These are phyloP conservation scores for Fusarium paranaense DNA, from an alignment of 2,329 filamentous ascomycete species.

Conservation along the genomic window DNA sequence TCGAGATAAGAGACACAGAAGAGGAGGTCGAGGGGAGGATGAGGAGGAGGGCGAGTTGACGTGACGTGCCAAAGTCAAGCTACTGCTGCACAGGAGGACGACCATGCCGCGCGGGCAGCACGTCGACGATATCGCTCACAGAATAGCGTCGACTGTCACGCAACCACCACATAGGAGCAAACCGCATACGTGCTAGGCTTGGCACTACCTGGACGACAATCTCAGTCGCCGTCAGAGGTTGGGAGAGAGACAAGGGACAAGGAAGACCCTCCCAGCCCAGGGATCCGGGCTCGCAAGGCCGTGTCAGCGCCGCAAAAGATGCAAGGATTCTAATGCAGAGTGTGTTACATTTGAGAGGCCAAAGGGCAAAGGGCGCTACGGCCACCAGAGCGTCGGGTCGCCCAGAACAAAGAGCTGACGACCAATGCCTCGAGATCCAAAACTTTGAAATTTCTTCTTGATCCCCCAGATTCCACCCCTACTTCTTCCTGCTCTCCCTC, in stretches of 20 bases:
- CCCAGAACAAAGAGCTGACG: conserved; percentile 31
- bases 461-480: conserved; percentile 30
- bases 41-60: conserved; percentile 9
- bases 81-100: neutral
- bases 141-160: conserved; percentile 32
- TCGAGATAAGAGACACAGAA: conserved; percentile 26
- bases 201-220: conserved; percentile 9
- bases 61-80: conserved; percentile 6
- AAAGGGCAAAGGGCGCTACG: conserved; percentile 44
- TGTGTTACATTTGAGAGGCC: conserved; percentile 39
- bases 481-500: conserved; percentile 26
- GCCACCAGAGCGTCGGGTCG: conserved; percentile 44
- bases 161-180: conserved; percentile 33
- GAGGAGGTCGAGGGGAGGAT: neutral
- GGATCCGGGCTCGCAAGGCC: conserved; percentile 30
- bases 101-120: conserved; percentile 1
- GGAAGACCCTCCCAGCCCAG: conserved; percentile 28
- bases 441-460: conserved; percentile 39
- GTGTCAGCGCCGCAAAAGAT: conserved; percentile 36
- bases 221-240: conserved; percentile 13
- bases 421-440: conserved; percentile 25
- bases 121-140: conserved; percentile 26
- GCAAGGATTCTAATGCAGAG: conserved; percentile 42
- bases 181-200: conserved; percentile 26
- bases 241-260: conserved; percentile 19